Conservation (phyloP, 768 basidiomycete genomes). For the Rhizopogon vesiculosus region DNA sequence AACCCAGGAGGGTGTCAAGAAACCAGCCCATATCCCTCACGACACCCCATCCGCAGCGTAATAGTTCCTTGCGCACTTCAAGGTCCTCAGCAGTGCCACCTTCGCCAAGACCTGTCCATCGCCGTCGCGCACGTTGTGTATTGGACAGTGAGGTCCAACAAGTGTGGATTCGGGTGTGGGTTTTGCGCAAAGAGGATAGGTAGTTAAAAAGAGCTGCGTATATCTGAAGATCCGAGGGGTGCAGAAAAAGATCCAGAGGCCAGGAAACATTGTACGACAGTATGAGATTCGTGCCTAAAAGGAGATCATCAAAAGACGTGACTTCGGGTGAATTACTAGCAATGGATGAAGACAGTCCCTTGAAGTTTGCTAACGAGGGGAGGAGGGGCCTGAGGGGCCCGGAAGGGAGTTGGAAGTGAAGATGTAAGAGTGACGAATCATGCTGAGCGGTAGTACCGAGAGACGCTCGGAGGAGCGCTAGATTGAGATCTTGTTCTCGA, state of each 20-base stretch:
- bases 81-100: slow-evolving; percentile 76
- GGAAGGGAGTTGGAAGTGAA: slow-evolving; percentile 74
- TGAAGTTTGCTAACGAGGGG: slow-evolving; percentile 54
- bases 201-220: slow-evolving; percentile 81
- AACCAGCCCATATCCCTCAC: slow-evolving; percentile 92
- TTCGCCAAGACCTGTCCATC: slow-evolving; percentile 85
- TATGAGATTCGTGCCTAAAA: slow-evolving; percentile 74
- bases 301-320: slow-evolving; percentile 62
- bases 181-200: slow-evolving; percentile 78
- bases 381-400: slow-evolving; percentile 81
- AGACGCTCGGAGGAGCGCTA: slow-evolving; percentile 82
- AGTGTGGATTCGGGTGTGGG: slow-evolving; percentile 71
- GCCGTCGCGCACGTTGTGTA: slow-evolving; percentile 74
- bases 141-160: slow-evolving; percentile 88
- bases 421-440: slow-evolving; percentile 67
- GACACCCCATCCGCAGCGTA: slow-evolving; percentile 82
- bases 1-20: slow-evolving; percentile 74
- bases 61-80: slow-evolving; percentile 54
- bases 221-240: slow-evolving; percentile 63
- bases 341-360: slow-evolving; percentile 36
- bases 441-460: slow-evolving; percentile 86
- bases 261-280: slow-evolving; percentile 73
- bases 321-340: slow-evolving; percentile 32
- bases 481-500: slow-evolving; percentile 85
- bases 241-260: slow-evolving; percentile 89